Evolutionary conservation across 768 basidiomycete species (phyloP).

Genomic region (Udeniomyces megalosporus): DNA sequence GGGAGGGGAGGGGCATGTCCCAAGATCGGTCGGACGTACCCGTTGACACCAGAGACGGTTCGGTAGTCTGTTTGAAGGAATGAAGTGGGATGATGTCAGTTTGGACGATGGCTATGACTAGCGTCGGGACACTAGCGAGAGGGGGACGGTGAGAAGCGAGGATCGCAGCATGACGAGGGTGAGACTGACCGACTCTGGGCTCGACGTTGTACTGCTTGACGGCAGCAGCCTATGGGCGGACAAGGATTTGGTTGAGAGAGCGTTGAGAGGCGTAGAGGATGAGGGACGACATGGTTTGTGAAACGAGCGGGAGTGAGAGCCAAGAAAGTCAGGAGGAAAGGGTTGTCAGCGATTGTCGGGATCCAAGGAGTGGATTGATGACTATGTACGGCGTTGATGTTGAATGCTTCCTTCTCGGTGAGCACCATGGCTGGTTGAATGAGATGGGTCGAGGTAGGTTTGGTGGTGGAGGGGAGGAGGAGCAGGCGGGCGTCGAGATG

Average conservation of each 20-base stretch:
- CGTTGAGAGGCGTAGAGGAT: neutral
- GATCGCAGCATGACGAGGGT: neutral
- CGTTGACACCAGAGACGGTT: slow-evolving; percentile 97
- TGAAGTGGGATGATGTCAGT: neutral
- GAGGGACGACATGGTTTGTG: neutral
- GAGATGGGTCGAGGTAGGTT: too few relatives aligned
- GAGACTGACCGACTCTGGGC: slow-evolving; percentile 60
- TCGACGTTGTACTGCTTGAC: slow-evolving; percentile 76
- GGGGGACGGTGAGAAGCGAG: neutral
- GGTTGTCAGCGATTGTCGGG: slow-evolving; percentile 10
- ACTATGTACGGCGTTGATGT: slow-evolving; percentile 25
- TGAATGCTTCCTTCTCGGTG: slow-evolving; percentile 23
- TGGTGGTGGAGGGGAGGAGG: too few relatives aligned
- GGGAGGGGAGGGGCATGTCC: neutral
- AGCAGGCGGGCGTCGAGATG: too few relatives aligned
- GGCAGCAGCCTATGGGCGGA: slow-evolving; percentile 46
- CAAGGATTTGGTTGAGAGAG: slow-evolving; percentile 30
- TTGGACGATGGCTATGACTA: too few relatives aligned
- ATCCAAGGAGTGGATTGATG: neutral
- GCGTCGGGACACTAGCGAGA: too few relatives aligned
- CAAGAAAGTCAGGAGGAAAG: neutral
- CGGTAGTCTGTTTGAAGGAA: slow-evolving; percentile 55
- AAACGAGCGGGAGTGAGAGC: neutral
- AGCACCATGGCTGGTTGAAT: neutral
- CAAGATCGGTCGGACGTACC: slow-evolving; percentile 38